These are phyloP conservation scores for Blepharisma japonicum DNA, from an alignment of 73 alveolate species.

Conservation along the genomic window DNA sequence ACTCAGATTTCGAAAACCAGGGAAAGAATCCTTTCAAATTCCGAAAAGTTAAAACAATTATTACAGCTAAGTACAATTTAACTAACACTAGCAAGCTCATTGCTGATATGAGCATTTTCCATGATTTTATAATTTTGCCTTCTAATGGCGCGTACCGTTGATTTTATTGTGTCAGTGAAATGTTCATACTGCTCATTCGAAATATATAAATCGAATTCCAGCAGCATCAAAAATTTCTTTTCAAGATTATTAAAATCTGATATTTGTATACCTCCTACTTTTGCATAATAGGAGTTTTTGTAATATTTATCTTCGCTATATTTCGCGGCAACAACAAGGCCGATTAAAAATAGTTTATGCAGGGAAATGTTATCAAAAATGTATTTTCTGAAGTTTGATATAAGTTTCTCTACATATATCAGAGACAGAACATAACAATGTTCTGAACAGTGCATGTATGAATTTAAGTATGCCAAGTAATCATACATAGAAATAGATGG, in stretches of 20 bases:
- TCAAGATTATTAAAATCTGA: constrained; percentile 63
- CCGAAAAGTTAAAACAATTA: no score
- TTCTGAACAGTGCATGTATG: constrained; percentile 58
- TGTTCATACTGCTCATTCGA: constrained; percentile 45
- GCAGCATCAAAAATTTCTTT: constrained; percentile 53
- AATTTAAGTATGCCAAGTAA: constrained; percentile 52
- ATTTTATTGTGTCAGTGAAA: no score
- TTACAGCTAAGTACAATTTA: no score
- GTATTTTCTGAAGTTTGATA: constrained; percentile 39
- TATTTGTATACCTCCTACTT: constrained; percentile 70
- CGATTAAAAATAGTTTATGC: constrained; percentile 61
- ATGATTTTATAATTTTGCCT: no score
- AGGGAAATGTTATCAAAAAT: constrained; percentile 42
- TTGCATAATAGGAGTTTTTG: constrained; percentile 66
- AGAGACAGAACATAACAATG: constrained; percentile 49
- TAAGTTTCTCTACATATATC: constrained; percentile 63
- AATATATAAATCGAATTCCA: constrained; percentile 61
- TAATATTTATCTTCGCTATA: constrained; percentile 67
- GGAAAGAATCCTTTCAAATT: no score
- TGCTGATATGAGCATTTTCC: no score
- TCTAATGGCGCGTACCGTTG: no score
- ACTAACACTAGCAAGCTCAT: no score
- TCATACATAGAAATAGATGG: constrained; percentile 58
- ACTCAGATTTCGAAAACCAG: no score
- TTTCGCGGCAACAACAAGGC: constrained; percentile 68